A percentile compares a stretch with the other conserved stretches of the same genome.
Evolutionary conservation across 768 basidiomycete species (phyloP).

Genomic region (Paxillus ammoniavirescens): DNA sequence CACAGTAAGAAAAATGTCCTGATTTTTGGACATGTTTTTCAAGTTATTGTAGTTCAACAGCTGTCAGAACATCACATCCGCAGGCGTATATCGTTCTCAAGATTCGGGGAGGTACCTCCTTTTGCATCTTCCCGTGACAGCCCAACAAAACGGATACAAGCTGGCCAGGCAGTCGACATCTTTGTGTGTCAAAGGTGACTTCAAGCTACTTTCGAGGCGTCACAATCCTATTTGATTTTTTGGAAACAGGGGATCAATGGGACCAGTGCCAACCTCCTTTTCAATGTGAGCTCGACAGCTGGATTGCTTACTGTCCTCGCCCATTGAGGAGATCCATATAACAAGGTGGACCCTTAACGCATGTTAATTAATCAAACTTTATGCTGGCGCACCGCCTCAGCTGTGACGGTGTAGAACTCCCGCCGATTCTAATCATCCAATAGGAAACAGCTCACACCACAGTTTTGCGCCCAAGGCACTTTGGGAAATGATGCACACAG

Average conservation of each 20-base stretch:
- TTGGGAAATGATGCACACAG: too few species aligned
- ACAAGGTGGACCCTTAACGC: conserved; percentile 7
- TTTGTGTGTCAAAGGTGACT: too few species aligned
- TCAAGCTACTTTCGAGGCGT: too few species aligned
- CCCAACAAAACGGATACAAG: too few species aligned
- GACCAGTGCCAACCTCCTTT: background rate
- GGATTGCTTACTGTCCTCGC: background rate
- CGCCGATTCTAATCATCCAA: conserved; percentile 5
- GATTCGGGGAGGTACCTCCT: too few species aligned
- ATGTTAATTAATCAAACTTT: conserved; percentile 19
- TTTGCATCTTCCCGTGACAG: too few species aligned
- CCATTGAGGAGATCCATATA: too few species aligned
- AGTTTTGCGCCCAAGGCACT: conserved; percentile 23
- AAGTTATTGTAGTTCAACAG: background rate
- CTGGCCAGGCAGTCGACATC: too few species aligned
- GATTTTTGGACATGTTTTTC: background rate
- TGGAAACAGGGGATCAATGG: background rate
- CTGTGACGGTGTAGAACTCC: conserved; percentile 9
- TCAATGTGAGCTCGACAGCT: background rate
- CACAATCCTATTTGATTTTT: too few species aligned
- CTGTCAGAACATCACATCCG: background rate
- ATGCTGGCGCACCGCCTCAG: conserved; percentile 9
- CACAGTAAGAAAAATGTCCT: background rate
- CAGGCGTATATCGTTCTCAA: background rate
- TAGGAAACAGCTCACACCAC: conserved; percentile 15